Conservation (phyloP, 768 basidiomycete genomes). For the Termitomyces sp. region DNA sequence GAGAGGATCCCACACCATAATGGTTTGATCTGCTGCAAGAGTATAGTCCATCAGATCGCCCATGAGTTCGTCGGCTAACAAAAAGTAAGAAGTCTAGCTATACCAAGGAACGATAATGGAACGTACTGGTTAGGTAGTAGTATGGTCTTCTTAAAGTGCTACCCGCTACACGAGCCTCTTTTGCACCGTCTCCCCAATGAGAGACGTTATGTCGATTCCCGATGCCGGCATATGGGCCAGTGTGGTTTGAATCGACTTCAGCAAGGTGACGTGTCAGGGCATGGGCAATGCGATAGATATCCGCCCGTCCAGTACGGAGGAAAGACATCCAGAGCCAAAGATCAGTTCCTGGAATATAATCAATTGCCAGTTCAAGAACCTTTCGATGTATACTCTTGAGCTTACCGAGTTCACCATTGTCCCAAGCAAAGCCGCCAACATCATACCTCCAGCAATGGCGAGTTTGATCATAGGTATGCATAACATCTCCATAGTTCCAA, state of each 20-base stretch:
- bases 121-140: slow-evolving; percentile 30
- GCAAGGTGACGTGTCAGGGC: slow-evolving; percentile 33
- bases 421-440: slow-evolving; percentile 32
- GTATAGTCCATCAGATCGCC: slow-evolving; percentile 35
- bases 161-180: slow-evolving; percentile 31
- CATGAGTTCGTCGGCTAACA: slow-evolving; percentile 30
- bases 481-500: slow-evolving; percentile 34
- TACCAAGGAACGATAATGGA: background rate
- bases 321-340: slow-evolving; percentile 37
- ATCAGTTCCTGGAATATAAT: slow-evolving; percentile 22
- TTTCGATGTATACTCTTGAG: background rate
- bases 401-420: slow-evolving; percentile 31
- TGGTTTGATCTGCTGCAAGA: slow-evolving; percentile 30
- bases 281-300: slow-evolving; percentile 28
- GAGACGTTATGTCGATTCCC: slow-evolving; percentile 32
- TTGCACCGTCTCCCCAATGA: slow-evolving; percentile 37
- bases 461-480: slow-evolving; percentile 37
- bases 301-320: slow-evolving; percentile 31
- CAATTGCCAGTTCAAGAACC: background rate
- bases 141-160: slow-evolving; percentile 31
- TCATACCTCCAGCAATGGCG: slow-evolving; percentile 35
- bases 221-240: slow-evolving; percentile 30
- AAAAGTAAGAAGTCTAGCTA: background rate
- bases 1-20: slow-evolving; percentile 35
- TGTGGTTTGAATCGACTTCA: slow-evolving; percentile 34